Base-by-base conservation (phyloP, 768 basidiomycete genomes). In the Mycena polygramma region DNA sequence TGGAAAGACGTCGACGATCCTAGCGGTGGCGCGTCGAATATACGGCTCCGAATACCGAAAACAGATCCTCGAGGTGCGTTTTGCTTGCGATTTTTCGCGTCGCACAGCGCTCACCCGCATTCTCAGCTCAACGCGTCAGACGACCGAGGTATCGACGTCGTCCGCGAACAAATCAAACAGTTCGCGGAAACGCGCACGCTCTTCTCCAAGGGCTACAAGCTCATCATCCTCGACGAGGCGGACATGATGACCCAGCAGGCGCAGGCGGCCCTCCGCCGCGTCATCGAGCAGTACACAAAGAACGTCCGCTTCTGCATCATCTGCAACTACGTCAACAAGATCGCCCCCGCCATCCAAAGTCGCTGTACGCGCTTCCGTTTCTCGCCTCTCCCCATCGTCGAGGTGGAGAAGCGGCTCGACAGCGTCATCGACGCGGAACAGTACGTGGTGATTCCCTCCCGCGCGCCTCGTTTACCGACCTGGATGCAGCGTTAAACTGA, bases 161-260 rank as follows among this genome's bases (percentile, higher is more conserved):
- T 99, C 20, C 91, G 98, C 59, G 98, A 99, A 81, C 97, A 98
- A 84, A 97, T 99, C 80, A 99, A 99, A 79, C 96, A 95, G 77
- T 99, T 99, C 75, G 96, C 98, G 1, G 95, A 97, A 82, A 98
- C 97, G 17, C 90, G 96, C 60, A 98, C 96, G 13, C 82, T 98
- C 8, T 93, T 91, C 77, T 90, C 95, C 15, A 96, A 96, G 76
- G 95, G 95, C 20, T 99, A 92, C 89, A 99, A 99, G 77, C 91
- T 99, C 78, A 97, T 99, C 80, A 91, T 99, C 70, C 90, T 99
- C 41, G 98, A 99, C 75, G 98, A 99, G 81, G 98, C 98, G n/a
- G 98, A 99, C 85, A 98, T 98, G 97, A 99, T 99, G 98, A 99
- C 98, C 0, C 92, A 96, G 72, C 93, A 94, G 65, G 98, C 98